Base-by-base conservation (phyloP, 805 yeast species). In the Grigorovia yakushimaensis region DNA sequence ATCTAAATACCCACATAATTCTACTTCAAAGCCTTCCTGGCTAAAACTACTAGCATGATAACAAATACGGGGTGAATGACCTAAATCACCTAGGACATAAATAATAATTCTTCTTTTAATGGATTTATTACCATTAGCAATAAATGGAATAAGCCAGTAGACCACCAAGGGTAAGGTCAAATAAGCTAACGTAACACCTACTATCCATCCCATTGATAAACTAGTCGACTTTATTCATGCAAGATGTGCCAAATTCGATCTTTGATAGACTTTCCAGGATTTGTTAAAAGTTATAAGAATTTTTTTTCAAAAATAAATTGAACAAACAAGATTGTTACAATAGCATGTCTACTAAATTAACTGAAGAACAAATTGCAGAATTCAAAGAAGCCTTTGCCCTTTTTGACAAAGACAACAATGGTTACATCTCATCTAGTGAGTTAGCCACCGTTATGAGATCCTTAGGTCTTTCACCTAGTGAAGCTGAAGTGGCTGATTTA, bases 401-500 rank as follows among this genome's bases (percentile, higher is more conserved):
- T 54, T 93, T 93, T 59, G 98, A 93, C 74, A 88, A 88, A 67
- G 96, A 93, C 67, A 84, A 89, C 62, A 97, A 89, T 69, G 98
- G 98, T 9, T 87, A 88, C 64, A 93, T 93, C 73, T 88, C 96
- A 49, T 86, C 96, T 58, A 79, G 86, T 62, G 98, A 93, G 71
- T 76, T 93, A 57, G 97, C 98, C 54, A 88, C 96, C 4, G 98
- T 93, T 46, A 93, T 93, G 98, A 84, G 98, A 72, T 87, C 97
- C n/a, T 75, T 93, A 62, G 98, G 98, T 45, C 93, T 88, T 69
- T 91, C 91, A 61, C 98, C 98, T 36, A 82, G 95, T 44, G 98
- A 93, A 68, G 81, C 88, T 55, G 98, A 93, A 69, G 83, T 93
- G 60, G 85, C 93, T 48, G 98, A 93, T 66, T 81, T 93, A 84